These are phyloP conservation scores for Phialemonium atrogriseum DNA, from an alignment of 2,329 filamentous ascomycete genomes.

Conservation along the genomic window DNA sequence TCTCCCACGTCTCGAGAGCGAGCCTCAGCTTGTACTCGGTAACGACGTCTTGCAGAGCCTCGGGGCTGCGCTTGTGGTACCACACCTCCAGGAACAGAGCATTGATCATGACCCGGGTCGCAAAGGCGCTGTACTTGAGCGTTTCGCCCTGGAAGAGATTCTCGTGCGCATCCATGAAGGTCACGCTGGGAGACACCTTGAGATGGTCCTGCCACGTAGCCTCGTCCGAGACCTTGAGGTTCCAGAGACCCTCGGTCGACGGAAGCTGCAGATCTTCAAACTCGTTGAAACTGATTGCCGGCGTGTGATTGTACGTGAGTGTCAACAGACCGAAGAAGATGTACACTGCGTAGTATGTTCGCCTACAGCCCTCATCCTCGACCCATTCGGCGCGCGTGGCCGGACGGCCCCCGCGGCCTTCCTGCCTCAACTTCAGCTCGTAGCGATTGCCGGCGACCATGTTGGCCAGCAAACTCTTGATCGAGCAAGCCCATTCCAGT, in stretches of 20 bases:
- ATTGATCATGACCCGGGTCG: conserved; percentile 97
- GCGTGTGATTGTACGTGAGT: conserved; percentile 94
- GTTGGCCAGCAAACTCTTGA: conserved; percentile 95
- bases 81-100: conserved; percentile 96
- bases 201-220: conserved; percentile 76
- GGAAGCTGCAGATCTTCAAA: conserved; percentile 90
- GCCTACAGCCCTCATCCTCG: conserved; percentile 90
- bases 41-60: conserved; percentile 92
- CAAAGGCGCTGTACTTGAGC: conserved; percentile 90
- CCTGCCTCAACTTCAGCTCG: conserved; percentile 86
- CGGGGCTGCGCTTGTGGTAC: conserved; percentile 98
- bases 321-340: conserved; percentile 97
- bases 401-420: conserved; percentile 68
- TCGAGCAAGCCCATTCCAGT: conserved; percentile 96
- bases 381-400: conserved; percentile 88
- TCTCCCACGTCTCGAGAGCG: conserved; percentile 97
- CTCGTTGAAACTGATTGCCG: conserved; percentile 96
- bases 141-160: conserved; percentile 90
- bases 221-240: conserved; percentile 70
- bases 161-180: conserved; percentile 90
- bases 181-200: conserved; percentile 62
- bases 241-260: conserved; percentile 92
- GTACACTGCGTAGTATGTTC: conserved; percentile 97
- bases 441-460: conserved; percentile 98
- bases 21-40: conserved; percentile 96